These are phyloP conservation scores for Volvariella volvacea DNA, from an alignment of 1,284 basidiomycete species.

Conservation along the genomic window DNA sequence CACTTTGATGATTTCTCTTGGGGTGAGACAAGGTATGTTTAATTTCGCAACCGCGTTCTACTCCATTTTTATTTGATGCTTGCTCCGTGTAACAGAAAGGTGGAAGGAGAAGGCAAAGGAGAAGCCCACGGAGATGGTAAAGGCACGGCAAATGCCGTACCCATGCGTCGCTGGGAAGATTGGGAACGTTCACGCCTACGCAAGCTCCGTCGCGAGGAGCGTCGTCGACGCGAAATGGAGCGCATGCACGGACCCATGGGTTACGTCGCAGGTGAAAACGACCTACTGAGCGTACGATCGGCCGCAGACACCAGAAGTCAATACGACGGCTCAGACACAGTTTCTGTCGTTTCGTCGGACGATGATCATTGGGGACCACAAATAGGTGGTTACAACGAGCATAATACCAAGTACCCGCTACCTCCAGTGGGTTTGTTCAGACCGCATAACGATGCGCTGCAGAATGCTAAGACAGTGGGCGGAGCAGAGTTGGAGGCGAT, in stretches of 20 bases:
- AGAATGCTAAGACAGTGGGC: conserved; percentile 59
- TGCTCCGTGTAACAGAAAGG: conserved; percentile 58
- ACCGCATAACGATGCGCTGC: conserved; percentile 33
- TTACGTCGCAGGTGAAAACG: conserved; percentile 57
- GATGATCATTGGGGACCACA: conserved; percentile 91
- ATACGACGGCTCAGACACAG: conserved; percentile 68
- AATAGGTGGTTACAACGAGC: conserved; percentile 86
- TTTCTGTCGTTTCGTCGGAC: conserved; percentile 80
- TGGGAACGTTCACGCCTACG: conserved; percentile 97
- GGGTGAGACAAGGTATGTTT: conserved; percentile 87
- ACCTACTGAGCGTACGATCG: conserved; percentile 34
- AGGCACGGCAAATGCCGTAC: conserved; percentile 61
- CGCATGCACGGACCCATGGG: conserved; percentile 56
- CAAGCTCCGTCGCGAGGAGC: conserved; percentile 87
- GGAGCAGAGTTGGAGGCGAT: conserved; percentile 81
- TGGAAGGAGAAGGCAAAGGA: conserved; percentile 81
- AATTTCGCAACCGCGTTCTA: conserved; percentile 2
- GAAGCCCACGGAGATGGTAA: conserved; percentile 72
- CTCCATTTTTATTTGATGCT: conserved; percentile 11
- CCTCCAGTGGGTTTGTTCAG: conserved; percentile 70
- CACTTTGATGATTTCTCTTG: conserved; percentile 99
- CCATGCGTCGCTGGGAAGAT: conserved; percentile 95
- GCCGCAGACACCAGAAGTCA: conserved; percentile 53
- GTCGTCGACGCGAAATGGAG: conserved; percentile 75
- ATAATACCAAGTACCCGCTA: conserved; percentile 69